Conservation (phyloP, 2,329 filamentous ascomycete genomes). For the Leptographium galeiforme region DNA sequence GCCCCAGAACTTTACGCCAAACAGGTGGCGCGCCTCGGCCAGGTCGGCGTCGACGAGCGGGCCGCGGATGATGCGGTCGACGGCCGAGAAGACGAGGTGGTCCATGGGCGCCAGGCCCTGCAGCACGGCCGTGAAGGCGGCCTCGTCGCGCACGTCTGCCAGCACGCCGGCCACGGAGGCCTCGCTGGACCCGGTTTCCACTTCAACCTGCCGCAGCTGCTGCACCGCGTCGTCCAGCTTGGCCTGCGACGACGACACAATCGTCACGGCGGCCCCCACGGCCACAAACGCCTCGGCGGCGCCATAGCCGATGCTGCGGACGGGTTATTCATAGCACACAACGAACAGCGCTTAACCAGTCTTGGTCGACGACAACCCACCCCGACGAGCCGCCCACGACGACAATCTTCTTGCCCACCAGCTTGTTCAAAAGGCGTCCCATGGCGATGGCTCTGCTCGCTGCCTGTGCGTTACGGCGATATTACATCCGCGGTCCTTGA, state of each 20-base stretch:
- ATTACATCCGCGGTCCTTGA: not conserved
- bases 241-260: constrained; percentile 21
- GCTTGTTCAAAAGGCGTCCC: constrained; percentile 17
- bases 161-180: constrained; percentile 15
- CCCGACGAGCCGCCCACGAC: constrained; percentile 24
- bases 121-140: constrained; percentile 18
- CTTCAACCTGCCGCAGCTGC: constrained; percentile 12
- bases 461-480: not conserved
- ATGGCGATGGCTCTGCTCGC: not conserved
- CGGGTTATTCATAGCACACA: not conserved
- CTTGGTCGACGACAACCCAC: constrained; percentile 10
- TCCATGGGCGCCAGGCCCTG: constrained; percentile 20
- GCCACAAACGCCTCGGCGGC: constrained; percentile 22
- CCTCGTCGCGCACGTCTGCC: constrained; percentile 22
- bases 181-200: constrained; percentile 1
- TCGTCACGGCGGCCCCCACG: constrained; percentile 20
- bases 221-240: constrained; percentile 19
- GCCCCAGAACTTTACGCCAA: constrained; percentile 28
- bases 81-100: constrained; percentile 24
- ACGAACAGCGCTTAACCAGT: not conserved
- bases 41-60: constrained; percentile 19
- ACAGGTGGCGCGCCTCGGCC: constrained; percentile 20
- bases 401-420: constrained; percentile 20
- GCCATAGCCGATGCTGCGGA: constrained; percentile 23
- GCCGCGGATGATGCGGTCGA: constrained; percentile 25